These are phyloP conservation scores for Yarrowia hollandica DNA, from an alignment of 805 yeast genomes.

Conservation along the genomic window DNA sequence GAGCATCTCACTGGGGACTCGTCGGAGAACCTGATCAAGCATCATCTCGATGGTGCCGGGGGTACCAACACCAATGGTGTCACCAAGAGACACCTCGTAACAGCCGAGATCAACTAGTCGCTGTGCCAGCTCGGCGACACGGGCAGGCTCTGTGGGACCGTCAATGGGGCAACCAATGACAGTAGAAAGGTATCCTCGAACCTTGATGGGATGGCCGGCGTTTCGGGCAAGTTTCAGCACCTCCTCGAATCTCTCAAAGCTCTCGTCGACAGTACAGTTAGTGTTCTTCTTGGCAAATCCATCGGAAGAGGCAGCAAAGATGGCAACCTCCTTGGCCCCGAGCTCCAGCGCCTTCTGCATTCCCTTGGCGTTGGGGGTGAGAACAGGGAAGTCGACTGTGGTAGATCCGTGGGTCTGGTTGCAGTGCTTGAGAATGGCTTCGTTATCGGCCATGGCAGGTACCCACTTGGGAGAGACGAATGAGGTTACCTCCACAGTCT, in stretches of 20 bases:
- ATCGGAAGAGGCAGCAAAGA: constrained; percentile 41
- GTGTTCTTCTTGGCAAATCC: constrained; percentile 40
- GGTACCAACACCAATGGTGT: constrained; percentile 42
- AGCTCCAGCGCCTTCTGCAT: constrained; percentile 36
- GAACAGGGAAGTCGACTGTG: constrained; percentile 36
- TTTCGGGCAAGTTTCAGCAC: constrained; percentile 35
- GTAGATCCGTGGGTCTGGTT: constrained; percentile 1
- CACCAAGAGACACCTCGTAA: constrained; percentile 42
- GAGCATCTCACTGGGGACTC: constrained; percentile 34
- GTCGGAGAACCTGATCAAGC: constrained; percentile 35
- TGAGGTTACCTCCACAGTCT: constrained; percentile 38
- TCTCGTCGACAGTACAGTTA: constrained; percentile 38
- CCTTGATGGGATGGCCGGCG: constrained; percentile 33
- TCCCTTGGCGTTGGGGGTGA: constrained; percentile 40
- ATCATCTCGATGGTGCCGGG: constrained; percentile 36
- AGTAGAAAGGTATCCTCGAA: constrained; percentile 40
- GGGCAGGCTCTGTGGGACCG: constrained; percentile 38
- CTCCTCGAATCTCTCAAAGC: constrained; percentile 35
- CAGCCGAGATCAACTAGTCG: constrained; percentile 39
- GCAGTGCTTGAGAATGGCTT: constrained; percentile 30
- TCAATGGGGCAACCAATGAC: constrained; percentile 42
- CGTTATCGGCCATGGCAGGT: constrained; percentile 41
- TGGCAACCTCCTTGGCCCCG: constrained; percentile 36
- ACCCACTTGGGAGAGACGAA: constrained; percentile 44
- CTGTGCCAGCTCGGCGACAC: constrained; percentile 38